Percentiles rank a stretch among this genome's conserved stretches.
Evolutionary conservation across 2,329 filamentous ascomycete genomes (phyloP).

Genomic region (Xylaria digitata): DNA sequence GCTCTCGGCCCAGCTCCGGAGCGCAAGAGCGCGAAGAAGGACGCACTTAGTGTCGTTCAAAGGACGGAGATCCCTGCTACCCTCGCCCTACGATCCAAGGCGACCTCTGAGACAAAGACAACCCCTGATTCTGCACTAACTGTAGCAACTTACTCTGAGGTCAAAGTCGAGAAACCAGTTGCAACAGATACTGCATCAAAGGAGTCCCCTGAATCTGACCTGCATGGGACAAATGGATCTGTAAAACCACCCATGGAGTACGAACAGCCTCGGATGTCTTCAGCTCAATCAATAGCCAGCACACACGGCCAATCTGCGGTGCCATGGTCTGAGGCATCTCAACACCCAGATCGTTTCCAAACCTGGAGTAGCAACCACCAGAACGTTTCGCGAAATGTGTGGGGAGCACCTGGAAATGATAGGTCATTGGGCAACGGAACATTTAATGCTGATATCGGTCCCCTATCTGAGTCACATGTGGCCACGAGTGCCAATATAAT

Average conservation of each 20-base stretch:
- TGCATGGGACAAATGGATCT: conserved; percentile 50
- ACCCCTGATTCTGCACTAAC: conserved; percentile 51
- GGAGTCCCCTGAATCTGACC: conserved; percentile 25
- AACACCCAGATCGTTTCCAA: conserved; percentile 58
- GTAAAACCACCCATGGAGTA: conserved; percentile 28
- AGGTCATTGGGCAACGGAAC: conserved; percentile 81
- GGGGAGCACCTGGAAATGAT: conserved; percentile 79
- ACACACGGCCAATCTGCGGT: conserved; percentile 50
- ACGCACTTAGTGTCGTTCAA: conserved; percentile 53
- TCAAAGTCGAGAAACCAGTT: conserved; percentile 26
- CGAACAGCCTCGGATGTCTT: conserved; percentile 30
- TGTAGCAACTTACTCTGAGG: conserved; percentile 19
- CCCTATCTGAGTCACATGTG: conserved; percentile 57
- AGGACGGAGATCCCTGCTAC: conserved; percentile 42
- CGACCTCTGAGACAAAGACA: conserved; percentile 31
- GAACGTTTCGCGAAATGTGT: conserved; percentile 70
- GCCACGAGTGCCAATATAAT: conserved; percentile 50
- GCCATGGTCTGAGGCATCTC: conserved; percentile 47
- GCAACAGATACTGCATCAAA: conserved; percentile 15
- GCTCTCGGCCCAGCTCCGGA: conserved; percentile 74
- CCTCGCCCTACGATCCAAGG: conserved; percentile 39
- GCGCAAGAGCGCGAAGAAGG: conserved; percentile 68
- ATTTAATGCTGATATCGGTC: conserved; percentile 72
- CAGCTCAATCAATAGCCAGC: conserved; percentile 30
- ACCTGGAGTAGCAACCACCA: conserved; percentile 62